These are phyloP conservation scores for Xylaria telfairii DNA, from an alignment of 495 filamentous ascomycete genomes.

Conservation along the genomic window DNA sequence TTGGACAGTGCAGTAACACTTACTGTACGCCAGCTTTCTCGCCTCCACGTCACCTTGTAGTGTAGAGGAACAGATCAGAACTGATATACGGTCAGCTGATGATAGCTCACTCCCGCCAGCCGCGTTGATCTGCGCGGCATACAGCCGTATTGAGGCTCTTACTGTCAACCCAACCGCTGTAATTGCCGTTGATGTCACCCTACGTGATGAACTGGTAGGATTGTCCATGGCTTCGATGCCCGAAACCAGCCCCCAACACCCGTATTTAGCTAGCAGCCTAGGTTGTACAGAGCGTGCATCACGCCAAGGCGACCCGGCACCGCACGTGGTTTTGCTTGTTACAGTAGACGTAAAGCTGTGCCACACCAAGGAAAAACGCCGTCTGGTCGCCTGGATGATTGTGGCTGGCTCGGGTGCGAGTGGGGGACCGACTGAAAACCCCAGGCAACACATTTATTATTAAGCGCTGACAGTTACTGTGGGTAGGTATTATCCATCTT, in stretches of 20 bases:
- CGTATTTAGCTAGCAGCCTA: neutral
- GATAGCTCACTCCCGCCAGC: neutral
- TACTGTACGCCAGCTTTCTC: neutral
- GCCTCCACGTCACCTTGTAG: neutral
- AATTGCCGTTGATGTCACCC: neutral
- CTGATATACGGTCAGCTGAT: neutral
- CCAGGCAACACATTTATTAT: too few species aligned
- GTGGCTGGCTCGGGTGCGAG: constrained; percentile 8
- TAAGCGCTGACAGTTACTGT: too few species aligned
- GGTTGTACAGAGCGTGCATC: neutral
- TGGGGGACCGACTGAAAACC: neutral
- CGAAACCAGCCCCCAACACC: constrained; percentile 16
- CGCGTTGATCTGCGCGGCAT: neutral
- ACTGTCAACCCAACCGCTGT: neutral
- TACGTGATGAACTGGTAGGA: neutral
- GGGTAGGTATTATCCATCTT: neutral
- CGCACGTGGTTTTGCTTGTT: constrained; percentile 9
- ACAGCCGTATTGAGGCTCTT: neutral
- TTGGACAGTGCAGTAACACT: neutral
- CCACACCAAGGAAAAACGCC: neutral
- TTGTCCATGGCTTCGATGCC: neutral
- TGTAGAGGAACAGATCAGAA: neutral
- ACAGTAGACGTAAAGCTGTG: neutral
- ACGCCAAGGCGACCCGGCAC: neutral
- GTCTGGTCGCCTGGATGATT: neutral